A percentile compares a stretch with the other conserved stretches of the same genome.
Evolutionary conservation across 176 grass and related monocot species (phyloP).

Genomic region (Otatea glauca): DNA sequence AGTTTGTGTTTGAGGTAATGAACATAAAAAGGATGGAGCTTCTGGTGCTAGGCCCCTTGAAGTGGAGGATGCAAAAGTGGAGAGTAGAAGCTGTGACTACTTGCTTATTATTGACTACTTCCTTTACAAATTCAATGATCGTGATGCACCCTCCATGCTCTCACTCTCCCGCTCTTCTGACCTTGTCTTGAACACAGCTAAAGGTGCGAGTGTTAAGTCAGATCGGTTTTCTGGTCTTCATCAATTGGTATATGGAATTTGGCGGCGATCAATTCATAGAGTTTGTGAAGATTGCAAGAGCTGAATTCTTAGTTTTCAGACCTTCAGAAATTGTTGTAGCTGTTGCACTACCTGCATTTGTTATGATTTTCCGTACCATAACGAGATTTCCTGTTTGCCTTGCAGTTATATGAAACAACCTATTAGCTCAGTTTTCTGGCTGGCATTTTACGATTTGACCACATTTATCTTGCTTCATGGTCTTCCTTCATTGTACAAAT

Average conservation of each 20-base stretch:
- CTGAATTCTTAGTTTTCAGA: slow-evolving; percentile 81
- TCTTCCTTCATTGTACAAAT: too few relatives aligned
- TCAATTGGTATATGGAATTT: slow-evolving; percentile 12
- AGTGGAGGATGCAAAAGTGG: slow-evolving; percentile 93
- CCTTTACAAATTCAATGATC: slow-evolving; percentile 74
- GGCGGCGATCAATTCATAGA: slow-evolving; percentile 23
- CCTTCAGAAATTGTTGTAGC: slow-evolving; percentile 87
- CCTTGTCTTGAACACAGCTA: slow-evolving; percentile 72
- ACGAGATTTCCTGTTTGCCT: too few relatives aligned
- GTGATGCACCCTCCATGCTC: slow-evolving; percentile 57
- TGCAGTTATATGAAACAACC: too few relatives aligned
- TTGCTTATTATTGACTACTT: slow-evolving; percentile 92
- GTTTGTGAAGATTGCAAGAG: slow-evolving; percentile 51
- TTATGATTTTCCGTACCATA: background rate
- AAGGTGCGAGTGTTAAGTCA: slow-evolving; percentile 53
- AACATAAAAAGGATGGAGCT: slow-evolving; percentile 93
- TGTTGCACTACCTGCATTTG: slow-evolving; percentile 55
- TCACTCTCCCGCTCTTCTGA: slow-evolving; percentile 62
- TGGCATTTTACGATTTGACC: too few relatives aligned
- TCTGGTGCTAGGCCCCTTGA: slow-evolving; percentile 74
- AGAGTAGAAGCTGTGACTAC: slow-evolving; percentile 82
- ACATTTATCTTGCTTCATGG: too few relatives aligned
- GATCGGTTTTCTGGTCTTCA: slow-evolving; percentile 4
- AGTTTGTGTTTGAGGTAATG: slow-evolving; percentile 72
- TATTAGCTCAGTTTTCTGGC: too few relatives aligned